These are phyloP conservation scores for Argentina anserina DNA, from an alignment of 306 rosid genomes.

Conservation along the genomic window DNA sequence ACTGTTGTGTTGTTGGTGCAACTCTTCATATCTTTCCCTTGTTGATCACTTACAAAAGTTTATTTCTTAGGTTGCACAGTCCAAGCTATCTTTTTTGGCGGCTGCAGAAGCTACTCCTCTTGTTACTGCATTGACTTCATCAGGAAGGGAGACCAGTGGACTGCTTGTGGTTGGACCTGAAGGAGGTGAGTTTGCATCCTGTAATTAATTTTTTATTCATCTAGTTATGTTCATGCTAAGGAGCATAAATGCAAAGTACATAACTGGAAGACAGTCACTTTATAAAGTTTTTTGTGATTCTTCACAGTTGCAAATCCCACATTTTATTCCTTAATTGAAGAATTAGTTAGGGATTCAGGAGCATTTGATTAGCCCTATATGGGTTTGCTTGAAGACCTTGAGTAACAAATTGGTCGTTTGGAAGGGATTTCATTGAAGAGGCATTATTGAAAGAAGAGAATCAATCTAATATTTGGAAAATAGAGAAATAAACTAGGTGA, in stretches of 20 bases:
- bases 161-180: conserved; percentile 84
- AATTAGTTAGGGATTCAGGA: neutral
- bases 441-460: neutral
- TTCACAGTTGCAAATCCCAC: neutral
- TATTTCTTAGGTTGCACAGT: conserved; percentile 50
- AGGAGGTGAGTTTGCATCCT: conserved; percentile 60
- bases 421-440: neutral
- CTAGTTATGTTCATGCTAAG: neutral
- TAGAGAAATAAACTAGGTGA: neutral
- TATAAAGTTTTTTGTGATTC: neutral
- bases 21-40: neutral
- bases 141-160: conserved; percentile 48
- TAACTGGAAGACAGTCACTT: neutral
- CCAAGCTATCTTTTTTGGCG: conserved; percentile 72
- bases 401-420: neutral
- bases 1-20: neutral
- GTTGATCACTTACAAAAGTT: neutral
- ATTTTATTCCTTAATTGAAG: neutral
- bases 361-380: neutral
- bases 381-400: neutral
- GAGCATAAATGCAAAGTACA: neutral
- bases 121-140: conserved; percentile 47
- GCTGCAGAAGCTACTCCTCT: conserved; percentile 74
- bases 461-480: neutral
- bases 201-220: neutral